Evolutionary conservation across 2,329 filamentous ascomycete genomes (phyloP).

Genomic region (Hypoxylon sp.): DNA sequence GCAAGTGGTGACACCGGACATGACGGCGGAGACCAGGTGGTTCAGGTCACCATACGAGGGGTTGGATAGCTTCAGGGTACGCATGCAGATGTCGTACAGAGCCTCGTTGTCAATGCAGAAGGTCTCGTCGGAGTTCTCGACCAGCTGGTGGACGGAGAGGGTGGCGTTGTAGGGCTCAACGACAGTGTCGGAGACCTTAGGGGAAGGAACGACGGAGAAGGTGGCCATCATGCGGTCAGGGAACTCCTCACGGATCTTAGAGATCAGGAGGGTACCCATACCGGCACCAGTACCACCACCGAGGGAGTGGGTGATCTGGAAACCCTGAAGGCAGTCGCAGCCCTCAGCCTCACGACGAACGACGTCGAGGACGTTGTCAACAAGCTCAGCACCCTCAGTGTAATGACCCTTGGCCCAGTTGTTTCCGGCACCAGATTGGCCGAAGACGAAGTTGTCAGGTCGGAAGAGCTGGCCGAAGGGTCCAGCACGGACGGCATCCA

Average conservation of each 20-base stretch:
- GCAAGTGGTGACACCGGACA: slow-evolving; percentile 99
- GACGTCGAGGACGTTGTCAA: slow-evolving; percentile 97
- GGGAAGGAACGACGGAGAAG: slow-evolving; percentile 98
- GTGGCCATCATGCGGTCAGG: slow-evolving; percentile 99
- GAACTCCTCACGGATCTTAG: slow-evolving; percentile 99
- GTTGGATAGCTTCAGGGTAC: slow-evolving; percentile 98
- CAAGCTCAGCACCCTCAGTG: slow-evolving; percentile 98
- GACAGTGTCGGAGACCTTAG: slow-evolving; percentile 99
- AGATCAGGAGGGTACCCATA: slow-evolving; percentile 99
- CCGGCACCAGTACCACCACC: slow-evolving; percentile 99
- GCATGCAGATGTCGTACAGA: slow-evolving; percentile 99
- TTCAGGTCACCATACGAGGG: slow-evolving; percentile 99
- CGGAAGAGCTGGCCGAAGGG: slow-evolving; percentile 99
- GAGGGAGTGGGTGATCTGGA: slow-evolving; percentile 99
- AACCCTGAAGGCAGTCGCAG: slow-evolving; percentile 99
- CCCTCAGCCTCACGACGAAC: slow-evolving; percentile 98
- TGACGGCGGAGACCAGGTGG: slow-evolving; percentile 99
- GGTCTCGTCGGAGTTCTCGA: slow-evolving; percentile 99
- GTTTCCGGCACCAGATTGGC: slow-evolving; percentile 99
- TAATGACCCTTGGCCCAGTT: slow-evolving; percentile 99
- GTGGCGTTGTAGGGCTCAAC: slow-evolving; percentile 99
- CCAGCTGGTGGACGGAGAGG: slow-evolving; percentile 97
- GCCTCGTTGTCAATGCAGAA: slow-evolving; percentile 99
- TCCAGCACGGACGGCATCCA: slow-evolving; percentile 98
- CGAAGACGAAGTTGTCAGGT: slow-evolving; percentile 99